A percentile compares a stretch with the other conserved stretches of the same genome.
Conservation (phyloP, 352 stramenopile species). For the Thalassiosira allenii region DNA sequence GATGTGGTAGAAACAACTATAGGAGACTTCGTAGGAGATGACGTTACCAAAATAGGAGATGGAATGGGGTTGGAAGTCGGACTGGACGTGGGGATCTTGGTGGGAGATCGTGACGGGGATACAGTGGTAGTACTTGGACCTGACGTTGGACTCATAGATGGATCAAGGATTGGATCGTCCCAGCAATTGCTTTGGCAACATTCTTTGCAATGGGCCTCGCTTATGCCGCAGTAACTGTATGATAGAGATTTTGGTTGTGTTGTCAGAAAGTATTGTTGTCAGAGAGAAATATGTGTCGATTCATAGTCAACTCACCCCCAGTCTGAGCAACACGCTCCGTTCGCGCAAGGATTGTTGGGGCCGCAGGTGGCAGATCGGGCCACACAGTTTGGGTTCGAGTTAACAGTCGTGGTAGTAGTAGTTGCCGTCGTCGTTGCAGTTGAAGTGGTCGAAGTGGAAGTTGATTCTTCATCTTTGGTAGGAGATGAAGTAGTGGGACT, state of each 20-base stretch:
- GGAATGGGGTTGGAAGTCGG: no score
- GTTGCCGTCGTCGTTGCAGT: constrained; percentile 21
- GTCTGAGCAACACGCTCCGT: constrained; percentile 35
- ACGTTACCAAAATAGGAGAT: background rate
- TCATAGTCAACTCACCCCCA: background rate
- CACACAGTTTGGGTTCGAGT: constrained; percentile 34
- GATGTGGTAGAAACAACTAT: background rate
- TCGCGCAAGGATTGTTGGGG: constrained; percentile 45
- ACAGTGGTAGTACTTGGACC: constrained; percentile 19
- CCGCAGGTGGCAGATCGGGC: constrained; percentile 37
- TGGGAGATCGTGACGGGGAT: constrained; percentile 5
- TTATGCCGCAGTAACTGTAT: constrained; percentile 43
- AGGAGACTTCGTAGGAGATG: background rate
- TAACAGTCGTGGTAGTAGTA: constrained; percentile 24
- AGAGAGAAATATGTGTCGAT: background rate
- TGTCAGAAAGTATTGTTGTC: background rate
- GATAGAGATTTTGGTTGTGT: background rate
- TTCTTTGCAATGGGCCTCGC: constrained; percentile 40
- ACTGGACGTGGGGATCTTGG: background rate
- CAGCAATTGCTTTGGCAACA: constrained; percentile 14
- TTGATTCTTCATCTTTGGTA: constrained; percentile 7
- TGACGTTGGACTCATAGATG: background rate
- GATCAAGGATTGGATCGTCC: constrained; percentile 1
- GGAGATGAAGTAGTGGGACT: background rate
- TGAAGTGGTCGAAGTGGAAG: constrained; percentile 7